A percentile compares a stretch with the other conserved stretches of the same genome.
phyloP scores from a whole-genome alignment of 2,329 filamentous ascomycete genomes.

The Colletotrichum gloeosporioides region DNA sequence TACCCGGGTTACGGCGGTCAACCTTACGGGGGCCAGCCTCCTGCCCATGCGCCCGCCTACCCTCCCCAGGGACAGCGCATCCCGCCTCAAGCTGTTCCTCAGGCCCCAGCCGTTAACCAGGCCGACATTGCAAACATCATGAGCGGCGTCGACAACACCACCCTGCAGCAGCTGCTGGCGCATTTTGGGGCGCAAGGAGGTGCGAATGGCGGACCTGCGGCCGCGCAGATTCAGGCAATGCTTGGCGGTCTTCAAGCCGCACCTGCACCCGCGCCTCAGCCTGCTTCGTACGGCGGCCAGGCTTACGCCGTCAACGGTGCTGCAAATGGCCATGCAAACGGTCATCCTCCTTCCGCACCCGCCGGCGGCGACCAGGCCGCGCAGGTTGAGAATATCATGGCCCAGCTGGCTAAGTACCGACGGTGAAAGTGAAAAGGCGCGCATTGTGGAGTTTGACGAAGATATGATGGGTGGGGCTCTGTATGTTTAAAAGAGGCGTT shows the following conservation, averaged over 20 bases:
- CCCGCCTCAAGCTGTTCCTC: slow-evolving; percentile 25
- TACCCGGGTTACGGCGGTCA: slow-evolving; percentile 31
- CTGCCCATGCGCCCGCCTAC: slow-evolving; percentile 20
- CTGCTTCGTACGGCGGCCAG: slow-evolving; percentile 31
- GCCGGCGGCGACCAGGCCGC: slow-evolving; percentile 45
- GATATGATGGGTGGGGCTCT: slow-evolving; percentile 8
- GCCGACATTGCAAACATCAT: slow-evolving; percentile 70
- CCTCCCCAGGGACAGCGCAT: neutral
- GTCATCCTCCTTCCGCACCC: slow-evolving; percentile 20
- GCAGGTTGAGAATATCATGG: slow-evolving; percentile 76
- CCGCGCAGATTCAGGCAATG: slow-evolving; percentile 48
- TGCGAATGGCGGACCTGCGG: slow-evolving; percentile 26
- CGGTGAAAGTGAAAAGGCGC: slow-evolving; percentile 41
- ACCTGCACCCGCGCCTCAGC: slow-evolving; percentile 26
- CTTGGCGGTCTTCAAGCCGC: slow-evolving; percentile 39
- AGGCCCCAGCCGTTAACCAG: slow-evolving; percentile 31
- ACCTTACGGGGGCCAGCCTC: slow-evolving; percentile 30
- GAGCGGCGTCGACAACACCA: slow-evolving; percentile 69
- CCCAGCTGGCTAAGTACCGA: slow-evolving; percentile 70
- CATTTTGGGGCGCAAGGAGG: slow-evolving; percentile 35
- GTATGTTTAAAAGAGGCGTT: slow-evolving; percentile 11
- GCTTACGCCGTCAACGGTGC: slow-evolving; percentile 15
- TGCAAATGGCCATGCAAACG: slow-evolving; percentile 26
- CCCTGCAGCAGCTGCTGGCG: slow-evolving; percentile 73
- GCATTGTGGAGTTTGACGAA: neutral